Conservation (phyloP, 2,329 filamentous ascomycete species). For the Pestalotiopsis sp. region DNA sequence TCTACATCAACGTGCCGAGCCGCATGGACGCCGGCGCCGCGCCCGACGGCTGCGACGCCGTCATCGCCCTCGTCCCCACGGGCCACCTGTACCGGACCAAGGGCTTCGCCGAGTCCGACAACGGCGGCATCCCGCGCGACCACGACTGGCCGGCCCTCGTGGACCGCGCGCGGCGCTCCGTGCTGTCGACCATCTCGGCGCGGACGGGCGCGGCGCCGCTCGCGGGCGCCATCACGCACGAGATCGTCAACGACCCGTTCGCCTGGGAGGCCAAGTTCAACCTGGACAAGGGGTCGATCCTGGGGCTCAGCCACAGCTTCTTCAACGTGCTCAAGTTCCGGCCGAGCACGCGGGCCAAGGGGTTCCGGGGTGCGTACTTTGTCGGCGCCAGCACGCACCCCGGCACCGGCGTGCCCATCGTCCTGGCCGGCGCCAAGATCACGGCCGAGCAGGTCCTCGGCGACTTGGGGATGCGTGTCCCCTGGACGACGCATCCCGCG, state of each 20-base stretch:
- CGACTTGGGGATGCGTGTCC: constrained; percentile 30
- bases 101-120: constrained; percentile 21
- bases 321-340: constrained; percentile 73
- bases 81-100: constrained; percentile 64
- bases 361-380: constrained; percentile 62
- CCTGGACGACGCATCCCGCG: constrained; percentile 29
- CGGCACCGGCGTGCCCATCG: constrained; percentile 75
- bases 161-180: constrained; percentile 56
- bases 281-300: constrained; percentile 73
- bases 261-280: constrained; percentile 72
- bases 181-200: constrained; percentile 61
- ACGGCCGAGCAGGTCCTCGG: constrained; percentile 46
- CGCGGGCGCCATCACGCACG: constrained; percentile 53
- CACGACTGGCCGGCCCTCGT: constrained; percentile 67
- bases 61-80: constrained; percentile 73
- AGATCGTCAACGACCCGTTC: constrained; percentile 66
- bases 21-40: constrained; percentile 70
- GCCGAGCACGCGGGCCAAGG: constrained; percentile 57
- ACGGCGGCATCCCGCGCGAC: constrained; percentile 33
- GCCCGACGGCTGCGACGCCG: constrained; percentile 63
- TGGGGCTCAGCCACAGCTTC: constrained; percentile 73
- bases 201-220: constrained; percentile 61
- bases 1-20: constrained; percentile 78
- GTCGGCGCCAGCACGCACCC: constrained; percentile 77
- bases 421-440: constrained; percentile 69